These are phyloP conservation scores for Termitomyces sp. DNA, from an alignment of 768 basidiomycete species.

Conservation along the genomic window DNA sequence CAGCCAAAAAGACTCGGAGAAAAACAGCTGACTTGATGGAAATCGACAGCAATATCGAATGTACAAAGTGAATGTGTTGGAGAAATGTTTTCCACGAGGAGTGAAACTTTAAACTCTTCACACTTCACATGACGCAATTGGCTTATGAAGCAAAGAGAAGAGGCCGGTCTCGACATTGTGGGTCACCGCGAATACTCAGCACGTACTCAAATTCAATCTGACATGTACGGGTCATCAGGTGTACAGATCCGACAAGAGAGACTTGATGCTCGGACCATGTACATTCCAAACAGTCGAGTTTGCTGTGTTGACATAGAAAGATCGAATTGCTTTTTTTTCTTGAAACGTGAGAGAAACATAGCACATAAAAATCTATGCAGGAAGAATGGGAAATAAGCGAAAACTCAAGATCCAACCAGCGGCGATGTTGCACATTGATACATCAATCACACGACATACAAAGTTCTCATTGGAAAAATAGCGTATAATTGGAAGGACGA, in stretches of 20 bases:
- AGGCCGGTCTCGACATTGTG: not conserved
- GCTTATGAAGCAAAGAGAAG: not conserved
- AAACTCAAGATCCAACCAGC: not conserved
- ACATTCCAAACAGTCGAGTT: too few species aligned
- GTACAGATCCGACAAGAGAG: not conserved
- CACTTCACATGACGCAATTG: not conserved
- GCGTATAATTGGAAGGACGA: not conserved
- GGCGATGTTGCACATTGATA: not conserved
- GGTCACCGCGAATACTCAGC: too few species aligned
- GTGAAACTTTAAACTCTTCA: not conserved
- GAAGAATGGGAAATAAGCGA: not conserved
- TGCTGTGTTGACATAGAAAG: not conserved
- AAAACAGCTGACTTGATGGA: not conserved
- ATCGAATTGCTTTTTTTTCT: not conserved
- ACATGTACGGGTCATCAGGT: not conserved
- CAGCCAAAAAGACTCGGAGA: not conserved
- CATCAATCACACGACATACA: slow-evolving; percentile 4
- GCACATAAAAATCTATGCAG: too few species aligned
- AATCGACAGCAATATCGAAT: not conserved
- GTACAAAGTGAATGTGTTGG: not conserved
- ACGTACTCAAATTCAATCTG: not conserved
- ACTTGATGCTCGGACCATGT: too few species aligned
- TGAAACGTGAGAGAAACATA: not conserved
- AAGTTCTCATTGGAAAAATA: not conserved
- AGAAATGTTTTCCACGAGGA: not conserved